Evolutionary conservation across 1,284 basidiomycete species (phyloP), one percentile per base, ranked within the genome.

Genomic region (Rhodotorula sp.): DNA sequence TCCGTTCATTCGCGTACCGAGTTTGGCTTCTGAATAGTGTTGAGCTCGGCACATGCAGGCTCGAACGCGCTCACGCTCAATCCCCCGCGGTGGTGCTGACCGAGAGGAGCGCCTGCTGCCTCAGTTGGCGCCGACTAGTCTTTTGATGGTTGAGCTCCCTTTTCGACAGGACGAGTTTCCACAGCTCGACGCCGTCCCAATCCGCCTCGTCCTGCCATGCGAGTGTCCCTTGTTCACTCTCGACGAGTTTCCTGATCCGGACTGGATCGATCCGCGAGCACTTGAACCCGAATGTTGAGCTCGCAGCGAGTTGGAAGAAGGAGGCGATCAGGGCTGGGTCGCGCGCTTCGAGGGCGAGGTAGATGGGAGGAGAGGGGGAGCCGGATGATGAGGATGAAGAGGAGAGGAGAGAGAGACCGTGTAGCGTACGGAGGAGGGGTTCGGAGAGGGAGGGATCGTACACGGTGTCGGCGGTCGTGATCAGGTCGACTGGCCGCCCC

Each of bases 381-480:
- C 69, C 60, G 12, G 64, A 65, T 16, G 52, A 39, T 18, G 7
- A 75, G 70, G n/a, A 78, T 65, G 18, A 18, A 31, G 64, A 26
- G n/a, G 16, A 59, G 34, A 43, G 18, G 23, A 48, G 46, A 78
- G 85, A 85, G 52, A 91, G 83, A 48, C 83, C 81, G 58, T 85
- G 84, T 10, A 92, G 81, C n/a, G 90, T 87, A 58, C 86, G 85
- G 58, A 93, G 85, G 60, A 96, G 87, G 0, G 91, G 91, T 23
- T 85, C 79, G 46, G 90, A 81, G 63, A 95, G 87, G 14, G 85
- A 82, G 1, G 85, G 80, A 46, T 85, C 81, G 80, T 94, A 96
- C 65, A 95, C 83, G 0, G 93, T 95, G 81, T 97, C 93, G 68
- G 92, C 89, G 23, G 91, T 89, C 68, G 92, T 81, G 74, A 96